Conservation (phyloP, 164 flowering plant species). For the Liriodendron chinense region DNA sequence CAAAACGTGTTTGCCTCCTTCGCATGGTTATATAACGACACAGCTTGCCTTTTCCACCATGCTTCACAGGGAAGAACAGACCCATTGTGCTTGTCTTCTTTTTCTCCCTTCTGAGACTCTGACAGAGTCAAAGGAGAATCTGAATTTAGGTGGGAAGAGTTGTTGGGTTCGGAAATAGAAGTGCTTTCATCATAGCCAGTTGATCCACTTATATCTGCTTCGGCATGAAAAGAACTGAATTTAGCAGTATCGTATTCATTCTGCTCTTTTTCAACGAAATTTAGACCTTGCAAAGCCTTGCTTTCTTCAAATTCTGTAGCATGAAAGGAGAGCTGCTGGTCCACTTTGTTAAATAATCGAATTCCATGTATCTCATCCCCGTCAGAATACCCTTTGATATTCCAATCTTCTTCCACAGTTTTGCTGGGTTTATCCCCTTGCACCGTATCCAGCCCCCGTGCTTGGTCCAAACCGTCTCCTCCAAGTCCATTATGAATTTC, state of each 20-base stretch:
- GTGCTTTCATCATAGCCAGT: slow-evolving; percentile 9
- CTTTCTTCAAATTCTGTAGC: slow-evolving; percentile 40
- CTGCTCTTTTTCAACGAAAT: slow-evolving; percentile 43
- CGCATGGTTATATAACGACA: slow-evolving; percentile 64
- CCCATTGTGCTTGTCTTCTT: slow-evolving; percentile 26
- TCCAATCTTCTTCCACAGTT: slow-evolving; percentile 42
- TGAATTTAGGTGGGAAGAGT: slow-evolving; percentile 10
- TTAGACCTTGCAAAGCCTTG: slow-evolving; percentile 33
- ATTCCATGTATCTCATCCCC: slow-evolving; percentile 47
- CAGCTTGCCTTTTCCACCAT: slow-evolving; percentile 93
- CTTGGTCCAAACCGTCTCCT: slow-evolving; percentile 20
- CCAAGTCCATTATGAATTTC: slow-evolving; percentile 33
- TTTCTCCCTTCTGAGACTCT: slow-evolving; percentile 6
- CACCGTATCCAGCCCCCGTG: slow-evolving; percentile 23
- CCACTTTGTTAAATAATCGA: slow-evolving; percentile 41
- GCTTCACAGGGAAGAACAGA: slow-evolving; percentile 71
- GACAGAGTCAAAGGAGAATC: slow-evolving; percentile 16
- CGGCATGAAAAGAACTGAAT: slow-evolving; percentile 17
- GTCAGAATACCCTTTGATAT: slow-evolving; percentile 29
- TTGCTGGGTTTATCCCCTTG: slow-evolving; percentile 35
- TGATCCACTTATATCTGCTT: slow-evolving; percentile 24
- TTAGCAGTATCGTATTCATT: slow-evolving; percentile 32
- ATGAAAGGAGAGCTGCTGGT: slow-evolving; percentile 22
- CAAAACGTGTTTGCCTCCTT: slow-evolving; percentile 85
- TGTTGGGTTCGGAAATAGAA: slow-evolving; percentile 11